phyloP scores from a whole-genome alignment of 2,329 filamentous ascomycete genomes.

The Aureobasidium namibiae region DNA sequence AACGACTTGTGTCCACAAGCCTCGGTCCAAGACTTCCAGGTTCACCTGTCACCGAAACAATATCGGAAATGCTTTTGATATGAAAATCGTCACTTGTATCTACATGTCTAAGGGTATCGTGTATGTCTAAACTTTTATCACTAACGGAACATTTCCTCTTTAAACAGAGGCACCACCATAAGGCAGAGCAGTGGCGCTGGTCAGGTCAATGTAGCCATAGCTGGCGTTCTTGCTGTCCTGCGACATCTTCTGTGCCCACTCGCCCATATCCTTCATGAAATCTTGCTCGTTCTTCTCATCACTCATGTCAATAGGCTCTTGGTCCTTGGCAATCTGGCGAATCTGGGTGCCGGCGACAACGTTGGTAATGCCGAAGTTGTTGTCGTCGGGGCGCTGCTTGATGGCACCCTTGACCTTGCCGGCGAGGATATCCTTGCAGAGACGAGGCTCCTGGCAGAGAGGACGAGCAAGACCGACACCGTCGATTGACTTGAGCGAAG shows the following conservation, averaged over 20 bases:
- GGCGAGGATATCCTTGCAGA: slow-evolving; percentile 38
- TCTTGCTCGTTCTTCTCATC: slow-evolving; percentile 38
- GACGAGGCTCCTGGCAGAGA: slow-evolving; percentile 42
- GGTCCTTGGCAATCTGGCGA: slow-evolving; percentile 43
- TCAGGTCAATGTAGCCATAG: slow-evolving; percentile 40
- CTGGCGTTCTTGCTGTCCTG: slow-evolving; percentile 31
- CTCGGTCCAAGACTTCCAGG: no score
- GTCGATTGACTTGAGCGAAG: slow-evolving; percentile 49
- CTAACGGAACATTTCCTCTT: not conserved
- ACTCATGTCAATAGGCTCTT: slow-evolving; percentile 46
- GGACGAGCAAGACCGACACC: slow-evolving; percentile 53
- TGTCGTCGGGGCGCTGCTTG: slow-evolving; percentile 37
- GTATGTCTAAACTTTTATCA: not conserved
- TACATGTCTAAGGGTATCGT: slow-evolving; percentile 9
- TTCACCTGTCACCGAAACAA: not conserved
- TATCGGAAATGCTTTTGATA: not conserved
- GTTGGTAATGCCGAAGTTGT: slow-evolving; percentile 44
- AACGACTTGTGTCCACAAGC: no score
- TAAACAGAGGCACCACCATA: slow-evolving; percentile 26
- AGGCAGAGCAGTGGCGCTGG: slow-evolving; percentile 28
- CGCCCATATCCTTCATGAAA: slow-evolving; percentile 42
- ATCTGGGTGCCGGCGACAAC: slow-evolving; percentile 45
- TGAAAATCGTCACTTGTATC: slow-evolving; percentile 1
- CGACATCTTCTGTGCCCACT: slow-evolving; percentile 34
- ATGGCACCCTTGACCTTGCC: slow-evolving; percentile 43